phyloP scores from a whole-genome alignment of 306 rosid species.

The Vigna hirtella region DNA sequence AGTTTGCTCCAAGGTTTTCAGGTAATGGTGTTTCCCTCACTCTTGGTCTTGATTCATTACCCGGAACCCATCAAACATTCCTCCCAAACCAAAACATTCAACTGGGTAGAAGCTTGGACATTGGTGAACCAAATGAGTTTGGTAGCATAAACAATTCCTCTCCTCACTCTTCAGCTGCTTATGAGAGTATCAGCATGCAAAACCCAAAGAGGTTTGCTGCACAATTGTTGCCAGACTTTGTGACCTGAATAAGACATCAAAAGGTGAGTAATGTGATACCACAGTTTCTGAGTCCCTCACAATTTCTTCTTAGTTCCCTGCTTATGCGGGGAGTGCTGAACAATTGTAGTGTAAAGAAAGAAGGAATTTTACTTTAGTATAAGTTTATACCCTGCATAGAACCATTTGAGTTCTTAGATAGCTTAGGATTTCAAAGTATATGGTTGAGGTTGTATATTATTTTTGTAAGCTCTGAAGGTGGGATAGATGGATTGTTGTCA shows the following conservation, averaged over 20 bases:
- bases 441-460: constrained; percentile 97
- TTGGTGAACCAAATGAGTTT: constrained; percentile 73
- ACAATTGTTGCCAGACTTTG: constrained; percentile 92
- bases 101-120: constrained; percentile 76
- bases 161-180: constrained; percentile 83
- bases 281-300: constrained; percentile 40
- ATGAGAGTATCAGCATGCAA: constrained; percentile 82
- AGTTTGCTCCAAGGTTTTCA: constrained; percentile 78
- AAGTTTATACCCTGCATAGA: constrained; percentile 85
- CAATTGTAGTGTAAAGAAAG: constrained; percentile 84
- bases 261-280: constrained; percentile 43
- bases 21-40: constrained; percentile 94
- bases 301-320: constrained; percentile 54
- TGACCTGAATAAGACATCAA: constrained; percentile 56
- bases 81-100: constrained; percentile 84
- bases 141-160: constrained; percentile 72
- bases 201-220: constrained; percentile 95
- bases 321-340: constrained; percentile 52
- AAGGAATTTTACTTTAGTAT: constrained; percentile 73
- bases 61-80: constrained; percentile 75
- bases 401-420: constrained; percentile 78
- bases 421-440: constrained; percentile 77
- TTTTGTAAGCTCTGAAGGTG: constrained; percentile 79
- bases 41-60: constrained; percentile 88
- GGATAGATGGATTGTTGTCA: constrained; percentile 81